A percentile compares a stretch with the other conserved stretches of the same genome.
phyloP scores from a whole-genome alignment of 75 land plant genomes.

The Selaginella tamariscina region DNA sequence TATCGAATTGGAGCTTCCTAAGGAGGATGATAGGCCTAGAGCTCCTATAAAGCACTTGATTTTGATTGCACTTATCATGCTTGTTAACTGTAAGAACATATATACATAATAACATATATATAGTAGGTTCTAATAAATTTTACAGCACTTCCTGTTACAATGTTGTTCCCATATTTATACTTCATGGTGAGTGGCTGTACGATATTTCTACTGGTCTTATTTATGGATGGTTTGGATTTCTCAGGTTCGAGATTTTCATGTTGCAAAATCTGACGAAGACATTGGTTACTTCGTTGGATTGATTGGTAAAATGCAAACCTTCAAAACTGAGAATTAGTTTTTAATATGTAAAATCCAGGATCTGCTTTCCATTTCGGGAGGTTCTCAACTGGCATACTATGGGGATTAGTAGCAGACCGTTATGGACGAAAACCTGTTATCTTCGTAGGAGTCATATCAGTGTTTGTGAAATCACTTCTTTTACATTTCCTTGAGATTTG shows the following conservation, averaged over 20 bases:
- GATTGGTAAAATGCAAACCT: conserved; percentile 29
- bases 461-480: conserved; percentile 28
- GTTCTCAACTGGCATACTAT: conserved; percentile 36
- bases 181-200: conserved; percentile 38
- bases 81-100: neutral
- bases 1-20: no score
- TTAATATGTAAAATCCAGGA: conserved; percentile 18
- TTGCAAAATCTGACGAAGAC: conserved; percentile 40
- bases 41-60: neutral
- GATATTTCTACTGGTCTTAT: neutral
- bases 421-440: conserved; percentile 62
- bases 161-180: conserved; percentile 39
- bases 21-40: neutral
- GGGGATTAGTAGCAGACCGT: conserved; percentile 55
- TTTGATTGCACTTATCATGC: neutral
- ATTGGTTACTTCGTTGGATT: conserved; percentile 58
- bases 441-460: conserved; percentile 27
- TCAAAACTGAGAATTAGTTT: neutral
- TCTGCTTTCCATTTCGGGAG: conserved; percentile 59
- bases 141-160: conserved; percentile 43
- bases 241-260: conserved; percentile 49
- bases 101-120: neutral
- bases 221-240: neutral
- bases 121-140: neutral
- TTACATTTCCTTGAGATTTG: no score